A percentile compares a stretch with the other conserved stretches of the same genome.
Evolutionary conservation across 2,329 filamentous ascomycete species (phyloP).

Genomic region (Parastagonospora nodorum): DNA sequence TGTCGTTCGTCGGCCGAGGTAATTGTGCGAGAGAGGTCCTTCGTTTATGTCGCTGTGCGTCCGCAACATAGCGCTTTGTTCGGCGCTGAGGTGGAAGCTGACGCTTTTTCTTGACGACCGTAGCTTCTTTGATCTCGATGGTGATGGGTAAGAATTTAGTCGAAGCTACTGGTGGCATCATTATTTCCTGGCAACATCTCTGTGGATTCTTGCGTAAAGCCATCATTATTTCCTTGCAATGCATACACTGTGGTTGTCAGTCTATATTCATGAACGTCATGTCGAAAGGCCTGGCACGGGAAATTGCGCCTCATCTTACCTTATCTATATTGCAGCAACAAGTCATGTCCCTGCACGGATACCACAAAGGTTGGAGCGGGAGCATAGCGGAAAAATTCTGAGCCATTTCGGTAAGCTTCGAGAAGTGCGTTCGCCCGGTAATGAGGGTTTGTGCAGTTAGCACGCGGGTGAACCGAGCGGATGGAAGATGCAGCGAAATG

Average conservation of each 20-base stretch:
- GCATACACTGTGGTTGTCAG: constrained; percentile 23
- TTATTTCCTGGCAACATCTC: constrained; percentile 30
- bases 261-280: constrained; percentile 10
- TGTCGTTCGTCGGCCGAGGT: constrained; percentile 3
- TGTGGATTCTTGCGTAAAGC: constrained; percentile 31
- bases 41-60: neutral
- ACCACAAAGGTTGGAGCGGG: constrained; percentile 26
- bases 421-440: constrained; percentile 16
- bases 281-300: constrained; percentile 20
- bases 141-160: constrained; percentile 3
- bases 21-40: neutral
- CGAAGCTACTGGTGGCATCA: constrained; percentile 3
- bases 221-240: constrained; percentile 33
- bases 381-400: constrained; percentile 27
- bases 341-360: constrained; percentile 28
- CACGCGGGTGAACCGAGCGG: constrained; percentile 11
- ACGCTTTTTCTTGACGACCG: neutral
- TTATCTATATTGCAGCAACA: constrained; percentile 32
- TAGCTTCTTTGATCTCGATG: constrained; percentile 1
- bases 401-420: constrained; percentile 30
- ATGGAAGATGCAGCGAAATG: constrained; percentile 6
- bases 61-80: constrained; percentile 3
- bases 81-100: neutral
- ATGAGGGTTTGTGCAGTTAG: constrained; percentile 1
- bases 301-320: constrained; percentile 25